Conservation (phyloP, 352 stramenopile genomes). For the Elongisporangium anandrum region DNA sequence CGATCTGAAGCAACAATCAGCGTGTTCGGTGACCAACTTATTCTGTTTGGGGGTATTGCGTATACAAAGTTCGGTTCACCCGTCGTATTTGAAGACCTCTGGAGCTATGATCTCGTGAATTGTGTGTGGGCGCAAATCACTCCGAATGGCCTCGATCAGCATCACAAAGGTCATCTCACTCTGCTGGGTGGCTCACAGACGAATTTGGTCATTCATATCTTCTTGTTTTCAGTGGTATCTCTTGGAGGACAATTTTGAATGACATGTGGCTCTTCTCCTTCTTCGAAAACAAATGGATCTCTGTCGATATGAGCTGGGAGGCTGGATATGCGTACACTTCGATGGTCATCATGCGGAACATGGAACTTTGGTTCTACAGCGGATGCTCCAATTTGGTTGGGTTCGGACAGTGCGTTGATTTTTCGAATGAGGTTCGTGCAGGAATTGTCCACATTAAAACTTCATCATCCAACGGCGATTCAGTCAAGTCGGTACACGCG, state of each 20-base stretch:
- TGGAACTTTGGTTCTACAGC: conserved; percentile 56
- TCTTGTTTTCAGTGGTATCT: conserved; percentile 42
- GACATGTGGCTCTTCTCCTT: conserved; percentile 65
- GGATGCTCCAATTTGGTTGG: conserved; percentile 45
- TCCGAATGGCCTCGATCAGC: conserved; percentile 7
- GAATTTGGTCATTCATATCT: conserved; percentile 27
- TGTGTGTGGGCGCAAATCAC: conserved; percentile 37
- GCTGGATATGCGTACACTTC: conserved; percentile 69
- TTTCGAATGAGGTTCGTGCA: not conserved
- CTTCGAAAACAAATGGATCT: conserved; percentile 31
- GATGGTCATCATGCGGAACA: conserved; percentile 31
- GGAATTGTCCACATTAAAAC: not conserved
- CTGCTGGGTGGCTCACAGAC: conserved; percentile 29
- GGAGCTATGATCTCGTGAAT: conserved; percentile 46
- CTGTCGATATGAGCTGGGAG: conserved; percentile 9
- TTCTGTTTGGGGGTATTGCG: conserved; percentile 66
- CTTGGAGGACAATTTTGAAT: conserved; percentile 39
- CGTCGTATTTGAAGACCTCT: conserved; percentile 55
- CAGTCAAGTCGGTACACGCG: too few species aligned
- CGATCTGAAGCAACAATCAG: conserved; percentile 49
- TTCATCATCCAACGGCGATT: not conserved
- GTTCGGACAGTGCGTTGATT: not conserved
- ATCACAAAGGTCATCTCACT: conserved; percentile 58
- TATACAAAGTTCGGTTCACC: conserved; percentile 33
- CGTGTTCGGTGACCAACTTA: conserved; percentile 39